Percentiles rank a stretch among this genome's conserved stretches.
These are phyloP conservation scores for Funneliformis geosporum DNA, from an alignment of 192 early-diverging fungal species.

Conservation along the genomic window DNA sequence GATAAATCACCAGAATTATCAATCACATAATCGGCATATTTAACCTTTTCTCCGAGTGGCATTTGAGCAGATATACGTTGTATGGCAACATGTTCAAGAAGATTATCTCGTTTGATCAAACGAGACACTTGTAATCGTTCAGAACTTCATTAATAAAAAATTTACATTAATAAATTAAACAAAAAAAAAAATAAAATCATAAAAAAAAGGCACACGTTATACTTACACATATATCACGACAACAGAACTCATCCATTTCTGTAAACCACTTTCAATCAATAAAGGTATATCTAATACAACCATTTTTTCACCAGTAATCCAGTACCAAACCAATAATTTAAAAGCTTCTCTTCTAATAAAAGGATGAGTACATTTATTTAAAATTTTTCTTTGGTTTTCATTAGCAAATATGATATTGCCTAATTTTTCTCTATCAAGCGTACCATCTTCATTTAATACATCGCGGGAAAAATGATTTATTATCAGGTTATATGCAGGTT, in stretches of 20 bases:
- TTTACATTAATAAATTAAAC: neutral
- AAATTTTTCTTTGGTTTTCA: conserved; percentile 61
- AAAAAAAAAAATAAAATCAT: conserved; percentile 15
- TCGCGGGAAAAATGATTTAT: conserved; percentile 74
- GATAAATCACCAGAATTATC: conserved; percentile 73
- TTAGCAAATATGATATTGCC: conserved; percentile 82
- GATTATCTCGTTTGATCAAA: conserved; percentile 69
- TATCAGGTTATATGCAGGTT: conserved; percentile 70
- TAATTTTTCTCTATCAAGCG: conserved; percentile 74
- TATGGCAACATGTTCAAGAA: conserved; percentile 64
- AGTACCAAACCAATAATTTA: conserved; percentile 63
- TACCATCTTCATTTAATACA: conserved; percentile 54
- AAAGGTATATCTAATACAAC: conserved; percentile 93
- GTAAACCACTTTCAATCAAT: conserved; percentile 82
- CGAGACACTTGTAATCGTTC: conserved; percentile 71
- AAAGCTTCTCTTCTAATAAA: conserved; percentile 82
- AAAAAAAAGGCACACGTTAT: neutral
- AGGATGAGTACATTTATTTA: conserved; percentile 90
- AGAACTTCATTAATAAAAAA: conserved; percentile 51
- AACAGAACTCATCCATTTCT: conserved; percentile 67
- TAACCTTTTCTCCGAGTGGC: conserved; percentile 75
- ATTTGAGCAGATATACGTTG: conserved; percentile 82
- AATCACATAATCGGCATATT: conserved; percentile 78
- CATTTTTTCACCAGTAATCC: conserved; percentile 65
- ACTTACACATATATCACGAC: conserved; percentile 83